Evolutionary conservation across 371 early-diverging fungal genomes (phyloP).

Genomic region (Apophysomyces variabilis): DNA sequence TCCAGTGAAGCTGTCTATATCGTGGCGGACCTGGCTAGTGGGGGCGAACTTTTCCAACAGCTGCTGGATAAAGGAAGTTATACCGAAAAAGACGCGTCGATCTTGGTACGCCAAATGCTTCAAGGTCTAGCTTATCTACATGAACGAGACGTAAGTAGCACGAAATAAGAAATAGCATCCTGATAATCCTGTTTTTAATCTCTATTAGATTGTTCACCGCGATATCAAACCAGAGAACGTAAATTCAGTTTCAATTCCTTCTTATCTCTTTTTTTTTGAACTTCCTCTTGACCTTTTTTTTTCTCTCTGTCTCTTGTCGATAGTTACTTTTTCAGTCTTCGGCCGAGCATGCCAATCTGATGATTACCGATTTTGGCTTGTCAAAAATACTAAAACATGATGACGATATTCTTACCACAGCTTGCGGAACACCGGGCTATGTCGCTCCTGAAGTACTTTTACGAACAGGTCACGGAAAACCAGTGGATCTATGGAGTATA

Average conservation of each 20-base stretch:
- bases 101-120: constrained; percentile 72
- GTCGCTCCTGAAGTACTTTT: constrained; percentile 87
- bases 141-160: constrained; percentile 54
- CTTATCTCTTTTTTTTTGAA: background rate
- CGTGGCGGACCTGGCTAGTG: constrained; percentile 84
- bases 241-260: constrained; percentile 6
- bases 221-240: constrained; percentile 87
- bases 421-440: constrained; percentile 89
- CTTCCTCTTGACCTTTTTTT: too few relatives aligned
- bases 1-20: constrained; percentile 80
- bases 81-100: constrained; percentile 77
- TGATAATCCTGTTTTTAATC: background rate
- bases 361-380: constrained; percentile 85
- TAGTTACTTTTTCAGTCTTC: constrained; percentile 64
- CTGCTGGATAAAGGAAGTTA: constrained; percentile 78
- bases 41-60: constrained; percentile 88
- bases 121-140: constrained; percentile 84
- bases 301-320: too few relatives aligned
- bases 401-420: constrained; percentile 72
- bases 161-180: too few relatives aligned
- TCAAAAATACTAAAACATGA: constrained; percentile 73
- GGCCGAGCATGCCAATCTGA: constrained; percentile 56
- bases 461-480: constrained; percentile 69
- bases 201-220: constrained; percentile 76
- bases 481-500: constrained; percentile 89